A percentile compares a stretch with the other conserved stretches of the same genome.
phyloP scores from a whole-genome alignment of 441 rosid genomes.

The Jatropha multifida region DNA sequence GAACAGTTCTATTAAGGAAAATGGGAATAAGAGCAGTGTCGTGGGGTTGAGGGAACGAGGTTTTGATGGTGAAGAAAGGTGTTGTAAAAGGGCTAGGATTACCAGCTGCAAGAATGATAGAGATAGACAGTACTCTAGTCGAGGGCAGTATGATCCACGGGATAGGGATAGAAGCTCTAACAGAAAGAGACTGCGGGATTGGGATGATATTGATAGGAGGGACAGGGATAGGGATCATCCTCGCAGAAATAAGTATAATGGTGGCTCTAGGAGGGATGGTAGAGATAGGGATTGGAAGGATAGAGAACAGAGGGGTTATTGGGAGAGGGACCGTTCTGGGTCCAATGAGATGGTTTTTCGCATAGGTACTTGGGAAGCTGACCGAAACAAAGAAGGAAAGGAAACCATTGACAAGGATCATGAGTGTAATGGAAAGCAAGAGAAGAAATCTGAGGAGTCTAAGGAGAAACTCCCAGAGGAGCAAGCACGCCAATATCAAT shows the following conservation, averaged over 20 bases:
- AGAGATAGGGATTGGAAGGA: conserved; percentile 66
- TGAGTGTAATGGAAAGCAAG: conserved; percentile 48
- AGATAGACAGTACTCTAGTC: conserved; percentile 39
- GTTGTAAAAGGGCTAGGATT: conserved; percentile 52
- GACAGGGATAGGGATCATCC: conserved; percentile 52
- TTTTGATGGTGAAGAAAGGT: conserved; percentile 48
- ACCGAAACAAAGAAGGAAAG: conserved; percentile 53
- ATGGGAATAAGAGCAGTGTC: conserved; percentile 33
- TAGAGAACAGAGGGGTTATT: conserved; percentile 77
- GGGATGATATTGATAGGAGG: conserved; percentile 62
- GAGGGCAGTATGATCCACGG: conserved; percentile 48
- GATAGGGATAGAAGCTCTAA: conserved; percentile 52
- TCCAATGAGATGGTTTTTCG: conserved; percentile 76
- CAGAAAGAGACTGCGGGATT: conserved; percentile 66
- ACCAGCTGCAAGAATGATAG: conserved; percentile 41
- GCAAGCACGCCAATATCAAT: conserved; percentile 88
- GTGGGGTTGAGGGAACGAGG: conserved; percentile 36
- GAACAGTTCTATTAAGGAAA: conserved; percentile 34
- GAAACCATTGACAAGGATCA: conserved; percentile 39
- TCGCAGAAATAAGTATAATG: conserved; percentile 52
- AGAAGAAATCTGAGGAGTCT: conserved; percentile 55
- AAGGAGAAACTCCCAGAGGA: conserved; percentile 84
- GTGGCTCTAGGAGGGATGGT: conserved; percentile 53
- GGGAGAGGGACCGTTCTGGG: conserved; percentile 92
- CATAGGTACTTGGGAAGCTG: conserved; percentile 84